Percentiles rank a stretch among this genome's conserved stretches.
These are phyloP conservation scores for Pythium dissimile DNA, from an alignment of 352 stramenopile species.

Conservation along the genomic window DNA sequence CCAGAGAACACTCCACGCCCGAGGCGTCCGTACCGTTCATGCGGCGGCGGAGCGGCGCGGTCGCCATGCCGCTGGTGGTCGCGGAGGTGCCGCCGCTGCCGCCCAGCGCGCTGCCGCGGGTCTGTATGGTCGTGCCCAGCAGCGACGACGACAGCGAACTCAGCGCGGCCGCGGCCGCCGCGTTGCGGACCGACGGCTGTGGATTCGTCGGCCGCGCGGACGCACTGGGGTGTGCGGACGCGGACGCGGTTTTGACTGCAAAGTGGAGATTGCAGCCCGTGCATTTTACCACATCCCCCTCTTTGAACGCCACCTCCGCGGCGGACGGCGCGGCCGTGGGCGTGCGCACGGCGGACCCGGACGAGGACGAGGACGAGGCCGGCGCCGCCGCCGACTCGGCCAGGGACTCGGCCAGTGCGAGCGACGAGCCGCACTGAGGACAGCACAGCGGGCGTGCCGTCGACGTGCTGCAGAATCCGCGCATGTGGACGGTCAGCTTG, in stretches of 20 bases:
- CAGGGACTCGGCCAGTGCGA: slow-evolving; percentile 43
- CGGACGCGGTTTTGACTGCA: slow-evolving; percentile 45
- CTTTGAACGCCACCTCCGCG: slow-evolving; percentile 44
- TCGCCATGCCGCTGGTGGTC: neutral
- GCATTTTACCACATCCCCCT: slow-evolving; percentile 77
- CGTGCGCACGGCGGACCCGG: slow-evolving; percentile 9
- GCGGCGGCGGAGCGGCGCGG: slow-evolving; percentile 24
- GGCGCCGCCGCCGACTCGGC: slow-evolving; percentile 3
- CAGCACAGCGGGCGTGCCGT: slow-evolving; percentile 41
- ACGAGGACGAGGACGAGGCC: neutral
- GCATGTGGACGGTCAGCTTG: no score
- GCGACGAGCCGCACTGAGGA: slow-evolving; percentile 56
- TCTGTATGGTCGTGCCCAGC: slow-evolving; percentile 37
- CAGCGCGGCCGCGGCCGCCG: slow-evolving; percentile 53
- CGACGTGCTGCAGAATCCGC: slow-evolving; percentile 6
- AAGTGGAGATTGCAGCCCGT: slow-evolving; percentile 68
- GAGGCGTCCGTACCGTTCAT: slow-evolving; percentile 54
- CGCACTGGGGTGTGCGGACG: slow-evolving; percentile 4
- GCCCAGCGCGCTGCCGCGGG: slow-evolving; percentile 35
- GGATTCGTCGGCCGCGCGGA: neutral
- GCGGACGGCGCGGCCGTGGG: neutral
- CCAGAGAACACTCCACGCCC: neutral
- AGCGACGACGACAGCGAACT: slow-evolving; percentile 69
- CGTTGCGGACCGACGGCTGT: slow-evolving; percentile 52
- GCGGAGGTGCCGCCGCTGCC: slow-evolving; percentile 5